Evolutionary conservation across 2,329 filamentous ascomycete species (phyloP).

Genomic region (Dissoconium aciculare): DNA sequence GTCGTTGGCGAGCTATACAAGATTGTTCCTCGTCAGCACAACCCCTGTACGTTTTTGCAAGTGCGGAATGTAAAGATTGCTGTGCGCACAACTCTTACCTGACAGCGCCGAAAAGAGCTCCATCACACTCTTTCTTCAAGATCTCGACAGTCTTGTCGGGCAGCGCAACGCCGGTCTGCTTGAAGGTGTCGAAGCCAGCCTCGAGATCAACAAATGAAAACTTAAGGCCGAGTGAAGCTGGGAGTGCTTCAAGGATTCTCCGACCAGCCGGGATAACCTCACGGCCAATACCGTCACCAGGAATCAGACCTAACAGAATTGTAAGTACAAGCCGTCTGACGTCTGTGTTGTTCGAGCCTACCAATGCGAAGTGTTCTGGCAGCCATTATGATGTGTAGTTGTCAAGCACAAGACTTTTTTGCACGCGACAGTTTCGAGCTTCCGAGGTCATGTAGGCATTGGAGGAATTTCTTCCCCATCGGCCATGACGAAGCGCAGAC

Average conservation of each 20-base stretch:
- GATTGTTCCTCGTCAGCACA: constrained; percentile 1
- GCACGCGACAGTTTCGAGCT: too few species aligned
- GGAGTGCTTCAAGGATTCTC: constrained; percentile 81
- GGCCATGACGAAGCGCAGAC: too few species aligned
- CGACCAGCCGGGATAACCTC: constrained; percentile 94
- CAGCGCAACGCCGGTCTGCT: constrained; percentile 73
- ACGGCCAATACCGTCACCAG: constrained; percentile 93
- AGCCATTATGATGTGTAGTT: constrained; percentile 38
- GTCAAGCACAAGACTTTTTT: neutral
- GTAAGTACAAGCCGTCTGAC: constrained; percentile 2
- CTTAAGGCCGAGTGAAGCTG: constrained; percentile 74
- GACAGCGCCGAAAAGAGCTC: constrained; percentile 90
- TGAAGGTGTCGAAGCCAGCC: constrained; percentile 86
- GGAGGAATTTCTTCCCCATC: too few species aligned
- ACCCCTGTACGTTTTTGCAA: too few species aligned
- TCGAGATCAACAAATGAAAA: constrained; percentile 91
- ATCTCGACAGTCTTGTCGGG: constrained; percentile 81
- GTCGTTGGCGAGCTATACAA: constrained; percentile 58
- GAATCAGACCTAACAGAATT: constrained; percentile 60
- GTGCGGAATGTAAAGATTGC: neutral
- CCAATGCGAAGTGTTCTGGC: constrained; percentile 51
- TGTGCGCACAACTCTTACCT: constrained; percentile 26
- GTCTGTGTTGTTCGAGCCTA: constrained; percentile 24
- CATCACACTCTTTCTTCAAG: constrained; percentile 84
- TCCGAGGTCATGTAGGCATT: too few species aligned